Evolutionary conservation across 164 flowering plant genomes (phyloP).

Genomic region (Aristolochia californica): DNA sequence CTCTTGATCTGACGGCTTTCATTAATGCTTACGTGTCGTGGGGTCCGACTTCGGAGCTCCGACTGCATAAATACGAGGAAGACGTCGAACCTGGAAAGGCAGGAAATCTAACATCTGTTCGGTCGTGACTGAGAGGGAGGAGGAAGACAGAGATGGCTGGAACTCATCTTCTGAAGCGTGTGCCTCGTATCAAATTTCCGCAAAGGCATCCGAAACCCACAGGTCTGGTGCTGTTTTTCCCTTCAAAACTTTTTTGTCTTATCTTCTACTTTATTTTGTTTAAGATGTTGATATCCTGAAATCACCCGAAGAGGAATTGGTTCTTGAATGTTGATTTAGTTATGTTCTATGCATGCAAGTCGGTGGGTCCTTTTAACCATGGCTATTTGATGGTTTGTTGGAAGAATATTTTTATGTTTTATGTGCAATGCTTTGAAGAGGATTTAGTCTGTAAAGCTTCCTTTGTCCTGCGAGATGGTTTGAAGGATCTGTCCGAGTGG

Average conservation of each 20-base stretch:
- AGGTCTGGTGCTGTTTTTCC: conserved; percentile 1
- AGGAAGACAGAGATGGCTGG: conserved; percentile 12
- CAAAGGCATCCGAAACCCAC: conserved; percentile 10
- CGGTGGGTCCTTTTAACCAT: too few species aligned
- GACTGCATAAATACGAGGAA: not conserved
- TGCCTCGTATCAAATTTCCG: conserved; percentile 15
- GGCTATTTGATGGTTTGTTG: too few species aligned
- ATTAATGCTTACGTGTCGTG: not conserved
- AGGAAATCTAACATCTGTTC: not conserved
- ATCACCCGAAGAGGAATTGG: not conserved
- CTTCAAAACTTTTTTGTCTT: not conserved
- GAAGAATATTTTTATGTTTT: too few species aligned
- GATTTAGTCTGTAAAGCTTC: too few species aligned
- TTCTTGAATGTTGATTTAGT: too few species aligned
- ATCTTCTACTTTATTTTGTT: not conserved
- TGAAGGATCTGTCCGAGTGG: too few species aligned
- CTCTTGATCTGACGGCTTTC: too few species aligned
- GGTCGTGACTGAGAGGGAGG: not conserved
- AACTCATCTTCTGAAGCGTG: conserved; percentile 11
- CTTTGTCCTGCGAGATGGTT: too few species aligned
- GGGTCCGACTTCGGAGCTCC: not conserved
- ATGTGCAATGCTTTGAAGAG: too few species aligned
- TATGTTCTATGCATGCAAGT: too few species aligned
- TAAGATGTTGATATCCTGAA: too few species aligned
- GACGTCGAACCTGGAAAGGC: not conserved